Conservation (phyloP, 140 eudicot species). For the Stevia rebaudiana region DNA sequence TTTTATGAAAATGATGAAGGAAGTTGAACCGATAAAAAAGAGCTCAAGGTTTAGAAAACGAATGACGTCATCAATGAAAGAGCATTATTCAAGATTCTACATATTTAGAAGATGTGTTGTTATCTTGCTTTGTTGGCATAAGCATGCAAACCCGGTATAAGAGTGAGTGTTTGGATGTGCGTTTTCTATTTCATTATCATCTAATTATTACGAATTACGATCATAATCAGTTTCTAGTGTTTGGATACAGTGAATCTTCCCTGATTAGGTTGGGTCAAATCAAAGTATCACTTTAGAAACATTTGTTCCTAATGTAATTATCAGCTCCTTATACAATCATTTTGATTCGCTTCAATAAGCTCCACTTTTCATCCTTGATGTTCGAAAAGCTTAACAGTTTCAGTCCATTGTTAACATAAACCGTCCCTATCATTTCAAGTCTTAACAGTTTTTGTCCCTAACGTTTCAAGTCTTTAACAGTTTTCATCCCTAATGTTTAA, state of each 20-base stretch:
- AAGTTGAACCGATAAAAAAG: not conserved
- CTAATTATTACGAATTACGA: no score
- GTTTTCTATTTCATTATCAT: not conserved
- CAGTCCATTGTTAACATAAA: no score
- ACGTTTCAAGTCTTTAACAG: no score
- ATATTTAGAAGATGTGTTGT: slow-evolving; percentile 29
- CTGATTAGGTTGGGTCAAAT: not conserved
- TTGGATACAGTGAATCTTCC: not conserved
- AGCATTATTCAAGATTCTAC: slow-evolving; percentile 33
- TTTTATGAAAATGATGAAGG: not conserved
- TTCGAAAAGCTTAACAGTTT: no score
- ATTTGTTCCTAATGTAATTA: not conserved
- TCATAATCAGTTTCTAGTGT: not conserved
- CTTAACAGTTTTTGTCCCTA: no score
- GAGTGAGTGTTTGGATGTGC: not conserved
- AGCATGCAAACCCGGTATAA: slow-evolving; percentile 19
- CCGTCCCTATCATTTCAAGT: no score
- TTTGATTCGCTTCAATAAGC: not conserved
- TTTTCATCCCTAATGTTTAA: no score
- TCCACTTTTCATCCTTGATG: no score
- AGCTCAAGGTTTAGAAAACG: slow-evolving; percentile 5
- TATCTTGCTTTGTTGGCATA: slow-evolving; percentile 37
- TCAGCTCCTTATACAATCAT: not conserved
- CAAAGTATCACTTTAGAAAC: not conserved
- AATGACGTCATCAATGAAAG: slow-evolving; percentile 21